Base-by-base conservation (phyloP, 2,329 filamentous ascomycete genomes). In the Esteya vermicola region DNA sequence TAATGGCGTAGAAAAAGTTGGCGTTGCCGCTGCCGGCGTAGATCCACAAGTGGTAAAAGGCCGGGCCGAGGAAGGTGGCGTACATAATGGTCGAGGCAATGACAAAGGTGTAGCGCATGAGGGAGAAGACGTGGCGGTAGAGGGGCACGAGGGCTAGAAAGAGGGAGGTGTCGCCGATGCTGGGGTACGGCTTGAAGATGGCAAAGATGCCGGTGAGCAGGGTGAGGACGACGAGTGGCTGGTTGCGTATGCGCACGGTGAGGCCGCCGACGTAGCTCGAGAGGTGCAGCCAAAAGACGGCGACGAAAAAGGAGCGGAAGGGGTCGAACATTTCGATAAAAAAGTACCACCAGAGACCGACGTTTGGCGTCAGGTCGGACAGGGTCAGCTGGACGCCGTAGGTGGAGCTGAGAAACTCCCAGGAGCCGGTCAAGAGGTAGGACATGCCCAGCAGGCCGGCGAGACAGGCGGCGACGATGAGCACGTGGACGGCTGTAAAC, bases 291-390 rank as follows among this genome's bases (percentile, higher is more conserved):
- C 93, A 96, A 64, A 98, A 98, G 36, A 98, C 88, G 40, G 84
- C 91, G 4, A 98, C 73, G 68, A 96, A 98, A 68, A 98, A 98
- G 50, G 82, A 80, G 30, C 91, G 75, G 70, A 98, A 98, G 1
- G 88, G 89, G 61, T 98, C 91, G 57, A 98, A 98, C 78, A 98
- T 98, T 57, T 98, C 89, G 50, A 93, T 93, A 56, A 98, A 96
- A 63, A 98, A 98, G 61, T 98, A 98, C 91, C 91, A 98, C 91
- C 91, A 98, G 2, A 98, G 68, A 2, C 91, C 91, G 23, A 93
- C 82, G 49, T 96, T 98, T 12, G 91, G 91, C 0, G 89, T 93
- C 31, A 98, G 69, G 55, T 98, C 91, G 9, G 86, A 85, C 3
- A 98, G 72, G 1, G 91, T 77, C 28, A 98, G 70, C 51, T 94